Evolutionary conservation across 495 filamentous ascomycete genomes (phyloP).

Genomic region (Pseudoneurospora amorphoporcata): DNA sequence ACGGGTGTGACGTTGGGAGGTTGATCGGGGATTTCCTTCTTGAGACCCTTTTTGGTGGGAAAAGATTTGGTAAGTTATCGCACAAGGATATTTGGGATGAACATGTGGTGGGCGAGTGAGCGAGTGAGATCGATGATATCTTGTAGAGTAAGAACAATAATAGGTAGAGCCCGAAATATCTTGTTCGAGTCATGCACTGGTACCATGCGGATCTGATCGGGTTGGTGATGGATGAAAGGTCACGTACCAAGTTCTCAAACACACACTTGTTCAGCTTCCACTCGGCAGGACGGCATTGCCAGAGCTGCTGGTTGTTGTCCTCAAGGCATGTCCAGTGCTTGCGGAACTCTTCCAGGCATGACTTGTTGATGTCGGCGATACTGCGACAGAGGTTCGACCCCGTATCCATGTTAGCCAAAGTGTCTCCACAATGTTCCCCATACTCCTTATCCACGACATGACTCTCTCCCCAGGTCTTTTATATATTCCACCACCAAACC

Average conservation of each 20-base stretch:
- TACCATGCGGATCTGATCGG: not conserved
- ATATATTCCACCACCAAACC: not conserved
- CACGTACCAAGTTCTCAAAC: constrained; percentile 82
- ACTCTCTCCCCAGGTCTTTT: not conserved
- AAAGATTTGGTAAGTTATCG: not conserved
- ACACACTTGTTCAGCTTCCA: constrained; percentile 84
- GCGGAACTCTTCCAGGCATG: constrained; percentile 84
- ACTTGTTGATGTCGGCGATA: constrained; percentile 89
- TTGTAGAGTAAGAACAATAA: not conserved
- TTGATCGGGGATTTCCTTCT: constrained; percentile 80
- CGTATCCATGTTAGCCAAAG: not conserved
- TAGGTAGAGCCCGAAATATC: not conserved
- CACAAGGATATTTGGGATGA: not conserved
- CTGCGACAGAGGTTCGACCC: constrained; percentile 31
- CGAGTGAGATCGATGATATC: not conserved
- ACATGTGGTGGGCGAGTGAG: not conserved
- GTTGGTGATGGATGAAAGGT: not conserved
- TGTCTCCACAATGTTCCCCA: not conserved
- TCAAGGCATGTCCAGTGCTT: constrained; percentile 92
- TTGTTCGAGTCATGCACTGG: not conserved
- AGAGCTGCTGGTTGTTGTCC: constrained; percentile 92
- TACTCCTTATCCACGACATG: not conserved
- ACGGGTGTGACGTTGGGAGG: constrained; percentile 69
- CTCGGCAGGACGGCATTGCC: constrained; percentile 75
- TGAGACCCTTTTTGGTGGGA: constrained; percentile 52